phyloP scores from a whole-genome alignment of 352 stramenopile genomes.

The Phytophthora crassamura region DNA sequence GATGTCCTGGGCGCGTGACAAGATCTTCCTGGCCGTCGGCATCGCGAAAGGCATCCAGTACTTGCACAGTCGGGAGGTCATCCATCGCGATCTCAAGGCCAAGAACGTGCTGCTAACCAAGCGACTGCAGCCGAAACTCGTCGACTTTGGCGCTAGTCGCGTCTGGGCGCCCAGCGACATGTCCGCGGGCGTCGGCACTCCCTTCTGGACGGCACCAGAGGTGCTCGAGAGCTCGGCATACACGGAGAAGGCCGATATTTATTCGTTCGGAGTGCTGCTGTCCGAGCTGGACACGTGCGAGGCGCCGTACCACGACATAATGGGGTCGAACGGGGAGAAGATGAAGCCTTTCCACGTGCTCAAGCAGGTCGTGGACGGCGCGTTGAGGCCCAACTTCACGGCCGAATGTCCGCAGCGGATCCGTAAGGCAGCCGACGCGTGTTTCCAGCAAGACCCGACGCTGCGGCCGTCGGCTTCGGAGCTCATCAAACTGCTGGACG shows the following conservation, averaged over 20 bases:
- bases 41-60: constrained; percentile 46
- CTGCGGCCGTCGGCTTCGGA: constrained; percentile 44
- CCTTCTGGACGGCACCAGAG: constrained; percentile 74
- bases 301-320: constrained; percentile 37
- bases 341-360: constrained; percentile 63
- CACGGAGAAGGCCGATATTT: constrained; percentile 75
- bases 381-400: constrained; percentile 50
- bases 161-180: constrained; percentile 29
- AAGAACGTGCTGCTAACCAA: constrained; percentile 78
- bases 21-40: constrained; percentile 47
- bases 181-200: constrained; percentile 56
- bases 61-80: constrained; percentile 50
- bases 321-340: constrained; percentile 23
- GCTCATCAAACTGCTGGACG: constrained; percentile 51
- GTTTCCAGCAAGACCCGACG: constrained; percentile 52
- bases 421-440: constrained; percentile 41
- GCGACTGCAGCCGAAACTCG: constrained; percentile 40
- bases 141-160: constrained; percentile 54
- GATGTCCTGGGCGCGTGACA: constrained; percentile 47
- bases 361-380: constrained; percentile 53
- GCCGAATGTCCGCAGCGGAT: constrained; percentile 49
- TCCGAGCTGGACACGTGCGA: constrained; percentile 52
- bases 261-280: constrained; percentile 79
- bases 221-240: constrained; percentile 64
- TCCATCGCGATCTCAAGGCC: constrained; percentile 84